Conservation (phyloP, 371 early-diverging fungal species). For the Mortierella sp. region DNA sequence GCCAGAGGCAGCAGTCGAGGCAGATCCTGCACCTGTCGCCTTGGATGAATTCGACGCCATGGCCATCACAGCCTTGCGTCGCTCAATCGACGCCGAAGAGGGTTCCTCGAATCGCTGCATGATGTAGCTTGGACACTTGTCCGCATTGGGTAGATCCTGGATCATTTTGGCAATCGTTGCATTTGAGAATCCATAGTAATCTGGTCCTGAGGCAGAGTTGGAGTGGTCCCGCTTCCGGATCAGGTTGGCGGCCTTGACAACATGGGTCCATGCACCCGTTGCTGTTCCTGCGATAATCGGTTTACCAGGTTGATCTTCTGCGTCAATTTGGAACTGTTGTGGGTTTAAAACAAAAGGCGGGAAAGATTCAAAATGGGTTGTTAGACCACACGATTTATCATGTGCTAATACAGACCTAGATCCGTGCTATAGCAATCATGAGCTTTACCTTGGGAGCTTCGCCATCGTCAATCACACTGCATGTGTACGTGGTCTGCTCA, state of each 20-base stretch:
- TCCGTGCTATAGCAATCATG: background rate
- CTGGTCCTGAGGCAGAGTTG: conserved; percentile 89
- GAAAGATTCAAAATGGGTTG: too few relatives aligned
- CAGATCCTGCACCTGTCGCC: background rate
- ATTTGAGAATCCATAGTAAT: conserved; percentile 91
- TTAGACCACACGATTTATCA: background rate
- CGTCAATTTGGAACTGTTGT: conserved; percentile 78
- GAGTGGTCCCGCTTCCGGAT: conserved; percentile 82
- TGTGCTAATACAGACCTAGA: too few relatives aligned
- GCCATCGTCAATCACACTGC: conserved; percentile 85
- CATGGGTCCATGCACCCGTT: conserved; percentile 91
- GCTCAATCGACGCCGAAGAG: conserved; percentile 6
- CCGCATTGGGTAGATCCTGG: conserved; percentile 85
- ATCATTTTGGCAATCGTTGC: conserved; percentile 91
- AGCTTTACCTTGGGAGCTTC: conserved; percentile 71
- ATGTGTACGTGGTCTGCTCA: conserved; percentile 78
- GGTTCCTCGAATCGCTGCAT: conserved; percentile 72
- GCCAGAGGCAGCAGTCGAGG: background rate
- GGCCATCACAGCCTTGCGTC: background rate
- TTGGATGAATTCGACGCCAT: conserved; percentile 2
- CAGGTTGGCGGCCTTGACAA: conserved; percentile 80
- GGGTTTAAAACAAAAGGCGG: conserved; percentile 8
- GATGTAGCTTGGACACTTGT: conserved; percentile 76
- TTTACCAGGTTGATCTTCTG: conserved; percentile 73
- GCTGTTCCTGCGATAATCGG: conserved; percentile 81